phyloP scores from a whole-genome alignment of 2,329 filamentous ascomycete species.

The Cercospora sesami region DNA sequence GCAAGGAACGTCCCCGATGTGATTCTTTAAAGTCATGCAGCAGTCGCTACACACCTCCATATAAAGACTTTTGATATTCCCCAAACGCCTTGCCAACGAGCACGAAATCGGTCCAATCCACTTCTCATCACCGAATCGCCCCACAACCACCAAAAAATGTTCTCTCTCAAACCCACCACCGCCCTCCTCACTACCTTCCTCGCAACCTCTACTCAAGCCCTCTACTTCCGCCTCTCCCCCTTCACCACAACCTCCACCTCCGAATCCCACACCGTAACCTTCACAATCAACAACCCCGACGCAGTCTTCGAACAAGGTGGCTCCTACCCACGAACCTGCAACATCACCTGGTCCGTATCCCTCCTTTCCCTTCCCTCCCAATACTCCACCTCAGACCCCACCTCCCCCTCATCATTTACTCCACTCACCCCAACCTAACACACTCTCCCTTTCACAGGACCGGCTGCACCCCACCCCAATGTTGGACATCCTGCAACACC shows the following conservation, averaged over 20 bases:
- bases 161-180: neutral
- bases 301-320: constrained; percentile 29
- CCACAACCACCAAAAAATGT: neutral
- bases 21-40: neutral
- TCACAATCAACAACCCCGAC: constrained; percentile 28
- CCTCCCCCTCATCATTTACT: neutral
- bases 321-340: constrained; percentile 11
- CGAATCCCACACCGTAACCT: constrained; percentile 22
- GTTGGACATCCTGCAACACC: constrained; percentile 13
- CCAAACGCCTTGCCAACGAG: too few species aligned
- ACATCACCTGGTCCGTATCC: constrained; percentile 21
- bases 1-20: neutral
- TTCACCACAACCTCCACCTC: constrained; percentile 22
- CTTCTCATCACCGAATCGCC: neutral
- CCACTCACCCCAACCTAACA: neutral
- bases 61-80: neutral
- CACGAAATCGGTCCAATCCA: neutral
- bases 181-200: neutral
- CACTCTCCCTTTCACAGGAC: neutral
- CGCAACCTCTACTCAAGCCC: constrained; percentile 11
- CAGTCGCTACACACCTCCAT: neutral
- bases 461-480: neutral
- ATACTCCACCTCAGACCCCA: too few species aligned
- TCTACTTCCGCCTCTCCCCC: constrained; percentile 26
- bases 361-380: neutral